A percentile compares a stretch with the other conserved stretches of the same genome.
Evolutionary conservation across 2,329 filamentous ascomycete species (phyloP).

Genomic region (Tolypocladium amazonense): DNA sequence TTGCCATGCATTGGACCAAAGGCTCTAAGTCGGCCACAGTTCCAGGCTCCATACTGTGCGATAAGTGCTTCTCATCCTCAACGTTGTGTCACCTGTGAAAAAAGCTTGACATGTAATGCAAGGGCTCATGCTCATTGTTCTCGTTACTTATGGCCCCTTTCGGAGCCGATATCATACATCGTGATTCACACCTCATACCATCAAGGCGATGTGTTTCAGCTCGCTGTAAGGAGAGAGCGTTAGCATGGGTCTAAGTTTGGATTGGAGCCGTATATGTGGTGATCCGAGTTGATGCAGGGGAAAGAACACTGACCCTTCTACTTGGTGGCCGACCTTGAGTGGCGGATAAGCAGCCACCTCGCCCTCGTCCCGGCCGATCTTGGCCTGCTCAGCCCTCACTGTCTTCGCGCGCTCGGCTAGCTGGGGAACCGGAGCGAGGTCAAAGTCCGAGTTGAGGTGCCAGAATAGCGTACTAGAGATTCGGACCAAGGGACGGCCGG

Average conservation of each 20-base stretch:
- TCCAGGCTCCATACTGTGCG: background rate
- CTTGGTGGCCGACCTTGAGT: slow-evolving; percentile 50
- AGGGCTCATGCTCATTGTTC: background rate
- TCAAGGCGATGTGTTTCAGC: slow-evolving; percentile 41
- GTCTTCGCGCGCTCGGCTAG: slow-evolving; percentile 32
- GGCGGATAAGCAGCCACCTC: slow-evolving; percentile 33
- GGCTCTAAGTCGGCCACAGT: background rate
- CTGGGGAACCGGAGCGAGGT: slow-evolving; percentile 39
- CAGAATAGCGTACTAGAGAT: slow-evolving; percentile 54
- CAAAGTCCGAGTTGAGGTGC: slow-evolving; percentile 47
- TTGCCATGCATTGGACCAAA: too few relatives aligned
- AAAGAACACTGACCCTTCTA: slow-evolving; percentile 35
- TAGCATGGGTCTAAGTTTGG: background rate
- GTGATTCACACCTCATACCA: slow-evolving; percentile 23
- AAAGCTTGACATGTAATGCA: too few relatives aligned
- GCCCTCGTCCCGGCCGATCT: slow-evolving; percentile 43
- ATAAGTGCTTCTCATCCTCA: too few relatives aligned
- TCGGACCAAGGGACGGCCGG: slow-evolving; percentile 40
- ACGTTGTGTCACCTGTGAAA: background rate
- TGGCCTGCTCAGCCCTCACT: slow-evolving; percentile 35
- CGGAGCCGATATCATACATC: background rate
- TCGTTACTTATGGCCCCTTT: background rate
- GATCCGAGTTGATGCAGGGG: background rate
- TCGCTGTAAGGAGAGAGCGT: slow-evolving; percentile 22
- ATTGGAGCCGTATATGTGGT: too few relatives aligned